These are phyloP conservation scores for Vickermania spadyakhi DNA, from an alignment of 208 protist genomes.

Conservation along the genomic window DNA sequence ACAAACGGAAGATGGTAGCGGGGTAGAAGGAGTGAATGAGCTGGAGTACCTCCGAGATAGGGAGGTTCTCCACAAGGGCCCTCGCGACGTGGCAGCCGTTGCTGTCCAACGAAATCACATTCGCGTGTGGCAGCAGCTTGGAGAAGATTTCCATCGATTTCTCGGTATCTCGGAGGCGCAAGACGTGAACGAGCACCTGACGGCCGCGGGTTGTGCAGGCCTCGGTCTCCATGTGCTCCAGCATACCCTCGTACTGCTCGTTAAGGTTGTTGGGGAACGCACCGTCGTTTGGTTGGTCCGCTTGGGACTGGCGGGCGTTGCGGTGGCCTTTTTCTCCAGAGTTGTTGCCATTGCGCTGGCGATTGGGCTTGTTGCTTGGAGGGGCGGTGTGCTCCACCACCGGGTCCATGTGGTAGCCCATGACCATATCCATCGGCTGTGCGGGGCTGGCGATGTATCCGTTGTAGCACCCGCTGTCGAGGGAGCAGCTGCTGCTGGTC, in stretches of 20 bases:
- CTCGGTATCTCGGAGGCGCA: slow-evolving; percentile 50
- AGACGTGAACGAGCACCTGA: slow-evolving; percentile 37
- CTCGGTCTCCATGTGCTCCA: slow-evolving; percentile 33
- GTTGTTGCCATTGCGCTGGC: not conserved
- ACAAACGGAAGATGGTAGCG: slow-evolving; percentile 26
- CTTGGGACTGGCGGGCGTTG: not conserved
- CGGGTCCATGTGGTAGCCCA: not conserved
- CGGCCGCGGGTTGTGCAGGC: slow-evolving; percentile 46
- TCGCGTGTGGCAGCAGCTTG: slow-evolving; percentile 51
- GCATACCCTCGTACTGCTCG: slow-evolving; percentile 31
- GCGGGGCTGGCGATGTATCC: not conserved
- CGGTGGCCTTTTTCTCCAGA: not conserved
- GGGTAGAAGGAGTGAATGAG: slow-evolving; percentile 32
- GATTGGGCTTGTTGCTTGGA: not conserved
- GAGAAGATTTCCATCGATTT: slow-evolving; percentile 42
- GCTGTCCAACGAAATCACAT: slow-evolving; percentile 42
- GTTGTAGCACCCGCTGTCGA: not conserved
- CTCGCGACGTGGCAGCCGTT: slow-evolving; percentile 72
- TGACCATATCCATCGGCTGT: not conserved
- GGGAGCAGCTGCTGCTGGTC: not conserved
- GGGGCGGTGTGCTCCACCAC: not conserved
- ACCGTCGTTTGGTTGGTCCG: not conserved
- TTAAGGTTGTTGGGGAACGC: slow-evolving; percentile 17
- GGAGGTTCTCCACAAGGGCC: slow-evolving; percentile 48
- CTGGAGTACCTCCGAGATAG: slow-evolving; percentile 29